A percentile compares a stretch with the other conserved stretches of the same genome.
Conservation (phyloP, 768 basidiomycete species). For the Trametes cinnabarina region DNA sequence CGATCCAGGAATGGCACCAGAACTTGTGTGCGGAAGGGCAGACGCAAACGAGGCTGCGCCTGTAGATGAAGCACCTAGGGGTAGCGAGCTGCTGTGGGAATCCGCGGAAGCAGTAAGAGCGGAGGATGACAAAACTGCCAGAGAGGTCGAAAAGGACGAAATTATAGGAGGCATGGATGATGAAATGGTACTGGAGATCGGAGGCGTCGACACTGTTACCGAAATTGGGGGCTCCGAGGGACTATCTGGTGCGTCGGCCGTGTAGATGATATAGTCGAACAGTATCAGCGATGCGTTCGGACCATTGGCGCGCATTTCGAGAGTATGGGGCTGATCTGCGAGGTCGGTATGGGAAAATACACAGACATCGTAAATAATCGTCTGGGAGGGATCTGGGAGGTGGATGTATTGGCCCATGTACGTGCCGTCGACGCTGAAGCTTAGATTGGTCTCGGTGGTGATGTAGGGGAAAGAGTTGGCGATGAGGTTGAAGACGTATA, state of each 20-base stretch:
- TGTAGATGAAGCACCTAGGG: too few relatives aligned
- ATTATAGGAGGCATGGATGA: too few relatives aligned
- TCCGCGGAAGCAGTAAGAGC: too few relatives aligned
- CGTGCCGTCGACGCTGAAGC: conserved; percentile 7
- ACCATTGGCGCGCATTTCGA: neutral
- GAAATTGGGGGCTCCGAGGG: too few relatives aligned
- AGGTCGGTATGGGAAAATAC: conserved; percentile 3
- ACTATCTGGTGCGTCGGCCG: neutral
- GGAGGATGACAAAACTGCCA: too few relatives aligned
- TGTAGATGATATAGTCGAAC: conserved; percentile 14
- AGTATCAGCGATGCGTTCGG: neutral
- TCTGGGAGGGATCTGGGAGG: neutral
- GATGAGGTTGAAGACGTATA: conserved; percentile 13
- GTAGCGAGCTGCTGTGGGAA: too few relatives aligned
- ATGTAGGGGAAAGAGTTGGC: conserved; percentile 1
- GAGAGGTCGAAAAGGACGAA: too few relatives aligned
- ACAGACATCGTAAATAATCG: neutral
- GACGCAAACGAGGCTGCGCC: too few relatives aligned
- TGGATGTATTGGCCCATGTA: neutral
- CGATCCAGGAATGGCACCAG: too few relatives aligned
- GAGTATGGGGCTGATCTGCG: neutral
- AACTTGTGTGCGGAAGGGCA: too few relatives aligned
- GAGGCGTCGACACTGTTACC: too few relatives aligned
- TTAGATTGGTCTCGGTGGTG: neutral
- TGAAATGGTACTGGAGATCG: too few relatives aligned